Evolutionary conservation across 164 flowering plant genomes (phyloP).

Genomic region (Tinospora cordifolia): DNA sequence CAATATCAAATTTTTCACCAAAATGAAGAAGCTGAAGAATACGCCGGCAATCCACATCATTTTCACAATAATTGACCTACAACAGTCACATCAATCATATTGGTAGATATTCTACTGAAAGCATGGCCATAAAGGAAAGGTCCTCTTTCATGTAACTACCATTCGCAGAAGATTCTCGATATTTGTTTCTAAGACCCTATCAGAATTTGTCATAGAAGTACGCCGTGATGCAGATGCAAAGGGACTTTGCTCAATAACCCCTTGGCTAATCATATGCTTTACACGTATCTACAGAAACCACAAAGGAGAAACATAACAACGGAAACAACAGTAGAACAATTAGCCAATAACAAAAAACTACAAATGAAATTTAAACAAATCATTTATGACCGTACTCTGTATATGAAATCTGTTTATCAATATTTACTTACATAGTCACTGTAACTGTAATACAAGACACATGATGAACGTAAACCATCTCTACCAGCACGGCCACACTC

Average conservation of each 20-base stretch:
- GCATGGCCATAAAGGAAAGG: neutral
- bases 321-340: neutral
- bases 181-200: constrained; percentile 71
- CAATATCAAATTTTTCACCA: constrained; percentile 82
- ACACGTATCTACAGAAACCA: constrained; percentile 59
- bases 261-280: constrained; percentile 93
- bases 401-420: neutral
- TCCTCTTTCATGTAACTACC: constrained; percentile 34
- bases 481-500: constrained; percentile 99
- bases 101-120: constrained; percentile 5
- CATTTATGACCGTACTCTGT: no score
- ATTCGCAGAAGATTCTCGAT: constrained; percentile 82
- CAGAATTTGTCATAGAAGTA: constrained; percentile 33
- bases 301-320: constrained; percentile 4
- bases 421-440: constrained; percentile 78
- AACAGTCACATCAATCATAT: constrained; percentile 8
- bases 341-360: neutral
- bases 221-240: constrained; percentile 39
- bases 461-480: constrained; percentile 91
- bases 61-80: constrained; percentile 96
- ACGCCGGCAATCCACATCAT: constrained; percentile 93
- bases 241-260: constrained; percentile 64
- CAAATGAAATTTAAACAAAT: neutral
- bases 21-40: constrained; percentile 82
- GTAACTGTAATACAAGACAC: constrained; percentile 86